Conservation (phyloP, 2,329 filamentous ascomycete species). For the Talaromyces albobiverticillius region DNA sequence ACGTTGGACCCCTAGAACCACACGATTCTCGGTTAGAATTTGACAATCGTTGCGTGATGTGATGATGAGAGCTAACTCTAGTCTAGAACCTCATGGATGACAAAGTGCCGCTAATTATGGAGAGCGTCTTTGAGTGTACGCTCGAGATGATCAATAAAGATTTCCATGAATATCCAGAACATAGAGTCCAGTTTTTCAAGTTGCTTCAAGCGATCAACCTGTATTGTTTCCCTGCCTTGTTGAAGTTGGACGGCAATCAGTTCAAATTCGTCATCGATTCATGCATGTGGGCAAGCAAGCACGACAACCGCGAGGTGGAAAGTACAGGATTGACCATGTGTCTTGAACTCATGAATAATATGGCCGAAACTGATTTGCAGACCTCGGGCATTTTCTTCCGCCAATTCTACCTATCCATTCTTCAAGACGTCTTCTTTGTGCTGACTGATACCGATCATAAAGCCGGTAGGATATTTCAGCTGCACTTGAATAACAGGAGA, state of each 20-base stretch:
- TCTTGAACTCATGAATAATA: slow-evolving; percentile 94
- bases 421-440: slow-evolving; percentile 98
- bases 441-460: slow-evolving; percentile 98
- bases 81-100: slow-evolving; percentile 89
- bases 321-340: slow-evolving; percentile 97
- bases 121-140: slow-evolving; percentile 97
- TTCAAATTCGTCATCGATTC: slow-evolving; percentile 99
- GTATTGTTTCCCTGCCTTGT: slow-evolving; percentile 90
- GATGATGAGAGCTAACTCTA: slow-evolving; percentile 28
- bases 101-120: slow-evolving; percentile 95
- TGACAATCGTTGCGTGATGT: slow-evolving; percentile 20
- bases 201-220: slow-evolving; percentile 92
- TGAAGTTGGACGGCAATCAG: slow-evolving; percentile 91
- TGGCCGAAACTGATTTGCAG: slow-evolving; percentile 81
- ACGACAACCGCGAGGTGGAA: slow-evolving; percentile 97
- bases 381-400: slow-evolving; percentile 97
- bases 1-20: slow-evolving; percentile 59
- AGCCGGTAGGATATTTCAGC: slow-evolving; percentile 56
- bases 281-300: slow-evolving; percentile 99
- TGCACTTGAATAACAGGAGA: neutral
- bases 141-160: slow-evolving; percentile 99
- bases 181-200: slow-evolving; percentile 99
- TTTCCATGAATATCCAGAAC: slow-evolving; percentile 97
- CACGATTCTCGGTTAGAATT: slow-evolving; percentile 50
- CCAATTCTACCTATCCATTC: slow-evolving; percentile 90